Evolutionary conservation across 495 filamentous ascomycete species (phyloP).

Genomic region (Penicillium chermesinum): DNA sequence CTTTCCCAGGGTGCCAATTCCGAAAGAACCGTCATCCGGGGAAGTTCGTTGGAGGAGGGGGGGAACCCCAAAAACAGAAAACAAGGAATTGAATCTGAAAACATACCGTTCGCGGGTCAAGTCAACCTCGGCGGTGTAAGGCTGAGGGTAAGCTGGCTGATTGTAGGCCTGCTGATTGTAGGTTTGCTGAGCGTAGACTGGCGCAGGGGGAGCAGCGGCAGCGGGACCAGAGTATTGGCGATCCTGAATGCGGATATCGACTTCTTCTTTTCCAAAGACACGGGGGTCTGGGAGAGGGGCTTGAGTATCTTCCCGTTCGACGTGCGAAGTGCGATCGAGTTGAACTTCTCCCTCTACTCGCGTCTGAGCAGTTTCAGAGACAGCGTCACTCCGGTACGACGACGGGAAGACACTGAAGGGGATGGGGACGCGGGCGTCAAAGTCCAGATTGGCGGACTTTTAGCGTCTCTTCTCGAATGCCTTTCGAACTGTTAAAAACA

Average conservation of each 20-base stretch:
- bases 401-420: slow-evolving; percentile 99
- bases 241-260: slow-evolving; percentile 67
- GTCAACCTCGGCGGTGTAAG: slow-evolving; percentile 46
- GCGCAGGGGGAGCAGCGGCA: neutral
- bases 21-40: too few relatives aligned
- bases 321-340: slow-evolving; percentile 68
- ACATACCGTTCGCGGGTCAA: slow-evolving; percentile 53
- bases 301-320: slow-evolving; percentile 90
- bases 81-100: slow-evolving; percentile 9
- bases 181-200: neutral
- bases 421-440: slow-evolving; percentile 98
- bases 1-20: too few relatives aligned
- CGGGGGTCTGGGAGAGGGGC: slow-evolving; percentile 62
- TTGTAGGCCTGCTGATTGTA: neutral
- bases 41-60: neutral
- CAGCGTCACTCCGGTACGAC: slow-evolving; percentile 89
- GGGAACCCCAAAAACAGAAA: neutral
- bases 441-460: slow-evolving; percentile 97
- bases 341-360: slow-evolving; percentile 87
- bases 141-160: neutral
- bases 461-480: slow-evolving; percentile 85
- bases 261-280: slow-evolving; percentile 74
- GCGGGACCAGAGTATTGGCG: slow-evolving; percentile 26
- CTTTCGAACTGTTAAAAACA: slow-evolving; percentile 75
- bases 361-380: slow-evolving; percentile 70